These are phyloP conservation scores for Jamesozyma piceae DNA, from an alignment of 805 yeast genomes.

Conservation along the genomic window DNA sequence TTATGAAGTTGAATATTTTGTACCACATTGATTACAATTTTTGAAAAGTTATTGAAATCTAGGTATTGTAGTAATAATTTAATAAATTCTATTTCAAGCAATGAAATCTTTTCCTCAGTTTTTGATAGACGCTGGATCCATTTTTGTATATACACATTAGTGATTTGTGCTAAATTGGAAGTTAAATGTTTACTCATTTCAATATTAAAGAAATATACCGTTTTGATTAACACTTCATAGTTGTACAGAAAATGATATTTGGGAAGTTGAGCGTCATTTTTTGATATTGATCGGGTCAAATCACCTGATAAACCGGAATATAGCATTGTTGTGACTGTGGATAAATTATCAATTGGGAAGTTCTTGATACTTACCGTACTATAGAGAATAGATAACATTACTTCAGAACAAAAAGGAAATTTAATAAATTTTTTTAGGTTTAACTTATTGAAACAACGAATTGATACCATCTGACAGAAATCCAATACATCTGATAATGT, in stretches of 20 bases:
- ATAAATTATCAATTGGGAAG: slow-evolving; percentile 13
- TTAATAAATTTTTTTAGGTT: slow-evolving; percentile 6
- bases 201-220: slow-evolving; percentile 27
- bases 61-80: slow-evolving; percentile 19
- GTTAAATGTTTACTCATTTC: slow-evolving; percentile 30
- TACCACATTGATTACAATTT: slow-evolving; percentile 10
- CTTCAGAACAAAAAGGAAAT: slow-evolving; percentile 17
- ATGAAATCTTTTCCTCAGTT: slow-evolving; percentile 6
- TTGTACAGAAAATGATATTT: slow-evolving; percentile 18
- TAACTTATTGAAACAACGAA: slow-evolving; percentile 10
- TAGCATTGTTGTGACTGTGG: slow-evolving; percentile 17
- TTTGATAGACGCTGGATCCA: slow-evolving; percentile 19
- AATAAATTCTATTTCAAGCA: slow-evolving; percentile 20
- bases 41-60: slow-evolving; percentile 21
- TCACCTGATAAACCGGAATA: slow-evolving; percentile 7
- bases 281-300: neutral
- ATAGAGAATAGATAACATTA: slow-evolving; percentile 21
- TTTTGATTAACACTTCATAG: slow-evolving; percentile 28
- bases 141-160: slow-evolving; percentile 24
- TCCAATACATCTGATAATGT: slow-evolving; percentile 8
- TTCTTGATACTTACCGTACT: slow-evolving; percentile 4
- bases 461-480: slow-evolving; percentile 11
- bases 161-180: slow-evolving; percentile 25
- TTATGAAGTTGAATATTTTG: slow-evolving; percentile 3
- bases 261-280: slow-evolving; percentile 2